Percentiles rank a stretch among this genome's conserved stretches.
These are phyloP conservation scores for Mycena leptocephala DNA, from an alignment of 768 basidiomycete genomes.

Conservation along the genomic window DNA sequence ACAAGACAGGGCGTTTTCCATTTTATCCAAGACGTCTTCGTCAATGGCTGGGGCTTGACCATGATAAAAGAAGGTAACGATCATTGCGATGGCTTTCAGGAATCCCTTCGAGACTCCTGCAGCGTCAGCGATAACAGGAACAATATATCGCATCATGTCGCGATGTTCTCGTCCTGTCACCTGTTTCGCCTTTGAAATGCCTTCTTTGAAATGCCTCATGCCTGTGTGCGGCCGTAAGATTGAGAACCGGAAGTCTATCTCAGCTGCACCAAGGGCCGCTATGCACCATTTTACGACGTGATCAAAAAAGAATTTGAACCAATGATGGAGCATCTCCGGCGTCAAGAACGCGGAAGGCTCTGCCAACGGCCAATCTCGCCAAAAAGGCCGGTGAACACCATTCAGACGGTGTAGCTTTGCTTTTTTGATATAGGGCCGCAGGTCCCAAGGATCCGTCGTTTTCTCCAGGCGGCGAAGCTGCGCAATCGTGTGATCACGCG, in stretches of 20 bases:
- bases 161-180: not conserved
- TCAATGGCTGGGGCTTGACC: not conserved
- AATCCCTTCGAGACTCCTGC: not conserved
- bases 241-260: not conserved
- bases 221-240: not conserved
- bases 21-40: not conserved
- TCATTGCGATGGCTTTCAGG: not conserved
- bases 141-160: not conserved
- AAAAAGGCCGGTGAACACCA: not conserved
- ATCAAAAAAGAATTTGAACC: not conserved
- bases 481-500: slow-evolving; percentile 11
- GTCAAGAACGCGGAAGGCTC: not conserved
- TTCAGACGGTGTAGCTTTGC: not conserved
- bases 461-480: slow-evolving; percentile 5
- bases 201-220: not conserved
- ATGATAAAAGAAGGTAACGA: not conserved
- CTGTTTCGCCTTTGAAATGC: not conserved
- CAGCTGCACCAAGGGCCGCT: not conserved
- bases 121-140: not conserved
- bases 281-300: not conserved
- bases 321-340: not conserved
- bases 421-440: not conserved
- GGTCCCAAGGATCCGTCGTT: slow-evolving; percentile 10
- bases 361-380: not conserved
- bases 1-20: not conserved